Evolutionary conservation across 305 asterid genomes (phyloP), one percentile per base, ranked within the genome.

Genomic region (Solanum hybrid): DNA sequence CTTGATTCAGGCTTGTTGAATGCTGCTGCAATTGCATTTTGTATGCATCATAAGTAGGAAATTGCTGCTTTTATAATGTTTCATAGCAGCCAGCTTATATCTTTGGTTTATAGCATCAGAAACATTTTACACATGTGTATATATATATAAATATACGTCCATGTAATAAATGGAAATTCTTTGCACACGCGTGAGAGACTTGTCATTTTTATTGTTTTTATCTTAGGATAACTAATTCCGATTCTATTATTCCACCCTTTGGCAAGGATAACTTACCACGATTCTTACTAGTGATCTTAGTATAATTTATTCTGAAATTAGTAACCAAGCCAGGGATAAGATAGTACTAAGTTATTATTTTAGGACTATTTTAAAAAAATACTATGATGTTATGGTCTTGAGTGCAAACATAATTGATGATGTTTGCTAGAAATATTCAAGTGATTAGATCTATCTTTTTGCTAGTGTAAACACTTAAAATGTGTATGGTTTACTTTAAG

Each of bases 11-110:
- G 75, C 86, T 22, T 61, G 34, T 28, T n/a, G 86, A 88, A 77
- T 88, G 64, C 76, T 88, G 76, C 86, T 75, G 71, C 69, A 89
- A 89, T 46, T 86, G 89, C 85, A 89, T 64, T 86, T 69, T 90
- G 36, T 31, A 11, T 90, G 89, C 90, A 79, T 78, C 64, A 74
- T 69, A 67, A 74, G 82, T 90, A 90, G 92, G 91, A 91, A 85
- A 13, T 77, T 33, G 78, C 75, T 74, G 74, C 88, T 75, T 69
- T 84, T 51, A 16, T 51, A 51, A 51, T 51, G 74, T 84, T 51
- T 84, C 87, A 51, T 51, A 46, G 87, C 87, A 51, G 87, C 87
- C 87, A 29, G 87, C 87, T 82, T 84, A 84, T 84, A 31, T 84
- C 29, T 84, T 84, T 33, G 42, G 40, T 20, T 51, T 46, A 46